These are phyloP conservation scores for Blastomyces silverae DNA, from an alignment of 2,329 filamentous ascomycete species.

Conservation along the genomic window DNA sequence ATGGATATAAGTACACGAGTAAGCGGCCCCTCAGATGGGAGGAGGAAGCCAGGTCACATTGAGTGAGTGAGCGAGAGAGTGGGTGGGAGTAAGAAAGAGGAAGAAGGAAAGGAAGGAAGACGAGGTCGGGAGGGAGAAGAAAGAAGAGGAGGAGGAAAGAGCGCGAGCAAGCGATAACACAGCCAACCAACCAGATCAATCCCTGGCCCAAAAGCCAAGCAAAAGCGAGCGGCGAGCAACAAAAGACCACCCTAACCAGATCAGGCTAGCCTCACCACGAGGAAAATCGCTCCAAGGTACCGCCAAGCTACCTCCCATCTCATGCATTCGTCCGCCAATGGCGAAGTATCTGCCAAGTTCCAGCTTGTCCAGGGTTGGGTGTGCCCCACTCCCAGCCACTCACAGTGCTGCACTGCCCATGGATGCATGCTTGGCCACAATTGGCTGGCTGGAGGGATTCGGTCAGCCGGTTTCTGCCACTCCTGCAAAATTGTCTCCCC, in stretches of 20 bases:
- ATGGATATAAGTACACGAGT: background rate
- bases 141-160: conserved; percentile 21
- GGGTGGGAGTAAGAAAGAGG: background rate
- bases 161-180: conserved; percentile 20
- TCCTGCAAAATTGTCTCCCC: no score
- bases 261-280: no score
- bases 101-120: background rate
- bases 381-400: background rate
- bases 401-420: background rate
- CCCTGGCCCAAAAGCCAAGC: no score
- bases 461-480: no score
- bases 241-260: no score
- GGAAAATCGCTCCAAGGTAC: background rate
- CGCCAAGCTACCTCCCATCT: background rate
- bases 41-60: conserved; percentile 4
- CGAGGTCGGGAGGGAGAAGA: conserved; percentile 19
- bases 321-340: background rate
- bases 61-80: conserved; percentile 12
- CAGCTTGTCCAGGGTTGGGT: background rate
- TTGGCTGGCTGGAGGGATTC: no score
- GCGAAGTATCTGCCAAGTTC: background rate
- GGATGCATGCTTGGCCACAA: no score
- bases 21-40: background rate
- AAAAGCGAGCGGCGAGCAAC: background rate
- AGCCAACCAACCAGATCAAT: no score